These are phyloP conservation scores for Helotiales sp. DNA, from an alignment of 2,329 filamentous ascomycete genomes.

Conservation along the genomic window DNA sequence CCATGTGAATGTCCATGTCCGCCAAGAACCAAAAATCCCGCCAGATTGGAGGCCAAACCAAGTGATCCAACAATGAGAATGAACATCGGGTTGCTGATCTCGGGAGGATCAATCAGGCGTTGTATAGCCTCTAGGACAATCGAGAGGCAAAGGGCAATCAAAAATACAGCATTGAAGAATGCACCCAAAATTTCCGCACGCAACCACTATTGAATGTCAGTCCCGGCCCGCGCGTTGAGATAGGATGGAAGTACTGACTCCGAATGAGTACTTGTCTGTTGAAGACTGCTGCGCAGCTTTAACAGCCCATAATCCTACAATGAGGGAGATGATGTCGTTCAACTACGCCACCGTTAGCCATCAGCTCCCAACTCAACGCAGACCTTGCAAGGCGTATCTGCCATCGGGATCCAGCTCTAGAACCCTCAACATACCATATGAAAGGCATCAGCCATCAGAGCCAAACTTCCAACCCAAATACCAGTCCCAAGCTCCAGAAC, in stretches of 20 bases:
- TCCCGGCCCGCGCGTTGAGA: background rate
- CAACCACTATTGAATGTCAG: conserved; percentile 71
- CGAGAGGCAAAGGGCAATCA: conserved; percentile 93
- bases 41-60: conserved; percentile 85
- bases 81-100: conserved; percentile 82
- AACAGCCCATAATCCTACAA: conserved; percentile 94
- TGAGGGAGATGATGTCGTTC: conserved; percentile 95
- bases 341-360: conserved; percentile 58
- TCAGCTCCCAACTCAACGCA: background rate
- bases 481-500: conserved; percentile 85
- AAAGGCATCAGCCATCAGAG: conserved; percentile 94
- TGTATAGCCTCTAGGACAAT: conserved; percentile 96
- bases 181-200: conserved; percentile 96
- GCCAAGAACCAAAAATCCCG: conserved; percentile 89
- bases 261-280: conserved; percentile 94
- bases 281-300: conserved; percentile 83
- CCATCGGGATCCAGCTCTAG: background rate
- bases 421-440: conserved; percentile 74
- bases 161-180: conserved; percentile 95
- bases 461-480: conserved; percentile 87
- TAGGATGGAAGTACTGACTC: conserved; percentile 60
- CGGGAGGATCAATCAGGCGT: conserved; percentile 87
- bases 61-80: conserved; percentile 88
- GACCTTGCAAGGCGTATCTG: background rate
- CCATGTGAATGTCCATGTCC: conserved; percentile 89